Base-by-base conservation (phyloP, 495 filamentous ascomycete species). In the Lophiotrema nucula region DNA sequence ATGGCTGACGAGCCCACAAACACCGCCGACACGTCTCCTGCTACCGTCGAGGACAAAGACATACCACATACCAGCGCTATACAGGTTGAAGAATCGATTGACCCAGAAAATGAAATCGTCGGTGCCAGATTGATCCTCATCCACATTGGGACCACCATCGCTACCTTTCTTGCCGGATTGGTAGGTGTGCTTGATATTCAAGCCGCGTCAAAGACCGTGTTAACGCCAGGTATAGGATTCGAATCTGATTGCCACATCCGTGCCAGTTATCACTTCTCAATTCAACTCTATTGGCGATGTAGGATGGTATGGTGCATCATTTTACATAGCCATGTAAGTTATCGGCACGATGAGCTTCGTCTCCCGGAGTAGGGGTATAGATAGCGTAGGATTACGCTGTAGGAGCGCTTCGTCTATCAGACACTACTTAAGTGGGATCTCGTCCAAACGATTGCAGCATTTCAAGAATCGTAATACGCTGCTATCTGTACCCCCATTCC, bases 271-370 rank as follows among this genome's bases (percentile, higher is more conserved):
- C 50, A 82, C 79, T 0, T 69, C 69, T 48, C 64, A 76, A n/a
- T 81, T 82, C 60, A 60, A 78, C 58, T 67, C 66, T 11, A 65
- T 80, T 5, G 60, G 67, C 8, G 64, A 81, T 27, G 71, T 79
- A 0, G 73, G 72, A 0, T 82, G 79, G 79, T 82, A 85, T 58
- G 81, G 79, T 18, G 70, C 76, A 3, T 74, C 81, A 10, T 83
- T 78, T 66, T 78, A 85, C 43, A 64, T 85, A 3, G 77, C 77
- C 4, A 6, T 50, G 47, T 50, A 19, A 50, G 27, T 35, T n/a
- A n/a, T n/a, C n/a, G n/a, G n/a, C n/a, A n/a, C n/a, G n/a, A n/a
- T n/a, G n/a, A n/a, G n/a, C n/a, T n/a, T n/a, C n/a, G n/a, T n/a
- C n/a, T n/a, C n/a, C n/a, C n/a, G n/a, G n/a, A n/a, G n/a, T n/a